A percentile compares a stretch with the other conserved stretches of the same genome.
phyloP scores from a whole-genome alignment of 768 basidiomycete genomes.

The Flagelloscypha sp. region DNA sequence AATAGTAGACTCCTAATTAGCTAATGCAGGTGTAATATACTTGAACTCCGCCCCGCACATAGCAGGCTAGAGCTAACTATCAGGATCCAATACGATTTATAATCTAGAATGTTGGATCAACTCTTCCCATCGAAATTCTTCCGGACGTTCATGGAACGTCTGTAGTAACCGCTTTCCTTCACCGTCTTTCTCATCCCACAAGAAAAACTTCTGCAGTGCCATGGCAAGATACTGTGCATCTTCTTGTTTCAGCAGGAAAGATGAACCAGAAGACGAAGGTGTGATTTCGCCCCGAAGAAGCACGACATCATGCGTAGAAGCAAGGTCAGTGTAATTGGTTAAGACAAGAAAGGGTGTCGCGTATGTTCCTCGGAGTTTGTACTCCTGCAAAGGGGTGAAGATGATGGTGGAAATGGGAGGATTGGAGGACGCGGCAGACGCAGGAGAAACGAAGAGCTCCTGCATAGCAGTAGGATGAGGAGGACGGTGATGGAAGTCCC shows the following conservation, averaged over 20 bases:
- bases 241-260: constrained; percentile 62
- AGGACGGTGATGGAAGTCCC: constrained; percentile 77
- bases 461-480: constrained; percentile 40
- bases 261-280: constrained; percentile 40
- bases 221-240: constrained; percentile 82
- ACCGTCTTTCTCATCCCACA: constrained; percentile 39
- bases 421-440: constrained; percentile 24
- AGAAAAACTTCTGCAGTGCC: constrained; percentile 79
- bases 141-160: constrained; percentile 71
- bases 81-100: no score
- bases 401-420: constrained; percentile 67
- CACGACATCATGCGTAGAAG: constrained; percentile 69
- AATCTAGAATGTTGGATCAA: constrained; percentile 54
- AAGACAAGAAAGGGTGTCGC: constrained; percentile 88
- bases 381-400: constrained; percentile 91
- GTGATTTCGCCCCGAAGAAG: constrained; percentile 90
- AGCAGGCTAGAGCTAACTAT: no score
- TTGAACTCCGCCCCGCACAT: no score
- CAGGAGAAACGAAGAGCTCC: constrained; percentile 36
- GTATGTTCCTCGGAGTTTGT: constrained; percentile 75
- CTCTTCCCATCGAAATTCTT: constrained; percentile 76
- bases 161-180: constrained; percentile 47
- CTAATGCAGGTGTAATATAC: no score
- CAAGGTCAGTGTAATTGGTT: constrained; percentile 88
- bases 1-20: no score